A percentile compares a stretch with the other conserved stretches of the same genome.
Evolutionary conservation across 306 rosid species (phyloP).

Genomic region (Quercus rubra): DNA sequence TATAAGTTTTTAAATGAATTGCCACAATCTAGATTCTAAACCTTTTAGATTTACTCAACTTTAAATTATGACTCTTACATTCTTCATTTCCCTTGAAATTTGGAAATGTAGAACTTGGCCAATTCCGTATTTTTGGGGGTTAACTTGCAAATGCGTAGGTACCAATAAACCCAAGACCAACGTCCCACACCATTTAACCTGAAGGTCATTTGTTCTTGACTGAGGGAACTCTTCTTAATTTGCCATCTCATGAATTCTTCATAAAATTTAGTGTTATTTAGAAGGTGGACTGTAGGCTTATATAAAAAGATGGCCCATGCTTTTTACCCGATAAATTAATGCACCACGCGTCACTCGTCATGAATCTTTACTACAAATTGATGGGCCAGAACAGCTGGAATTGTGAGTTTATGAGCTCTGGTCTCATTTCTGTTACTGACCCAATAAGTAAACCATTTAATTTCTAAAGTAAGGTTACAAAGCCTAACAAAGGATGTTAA

Average conservation of each 20-base stretch:
- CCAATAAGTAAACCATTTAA: neutral
- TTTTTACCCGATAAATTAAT: neutral
- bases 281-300: conserved; percentile 7
- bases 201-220: neutral
- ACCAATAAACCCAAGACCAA: neutral
- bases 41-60: no score
- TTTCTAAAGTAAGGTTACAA: no score
- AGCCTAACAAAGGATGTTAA: no score
- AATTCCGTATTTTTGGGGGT: no score
- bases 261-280: neutral
- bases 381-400: neutral
- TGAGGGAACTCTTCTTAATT: neutral
- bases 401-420: conserved; percentile 10
- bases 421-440: neutral
- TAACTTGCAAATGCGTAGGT: conserved; percentile 21
- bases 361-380: conserved; percentile 18
- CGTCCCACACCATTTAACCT: neutral
- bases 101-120: no score
- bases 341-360: conserved; percentile 13
- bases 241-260: conserved; percentile 40
- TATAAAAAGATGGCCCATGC: conserved; percentile 23
- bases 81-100: no score
- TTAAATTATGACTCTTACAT: no score
- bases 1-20: no score
- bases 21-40: no score